Conservation (phyloP, 1,284 basidiomycete species). For the Irpex sp. region DNA sequence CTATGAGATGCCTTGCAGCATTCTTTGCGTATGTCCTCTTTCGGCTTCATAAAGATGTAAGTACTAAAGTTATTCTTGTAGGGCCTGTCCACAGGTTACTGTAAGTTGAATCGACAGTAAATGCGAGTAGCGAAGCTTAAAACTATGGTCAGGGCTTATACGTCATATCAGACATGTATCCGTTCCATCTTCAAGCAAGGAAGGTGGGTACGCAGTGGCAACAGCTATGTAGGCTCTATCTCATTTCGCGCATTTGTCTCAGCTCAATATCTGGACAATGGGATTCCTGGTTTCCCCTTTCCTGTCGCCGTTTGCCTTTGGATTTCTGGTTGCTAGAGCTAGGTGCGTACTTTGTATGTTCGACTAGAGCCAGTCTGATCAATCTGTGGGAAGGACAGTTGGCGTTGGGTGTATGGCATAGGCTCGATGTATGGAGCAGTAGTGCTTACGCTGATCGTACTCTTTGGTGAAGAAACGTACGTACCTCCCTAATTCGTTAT, state of each 20-base stretch:
- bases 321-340: conserved; percentile 61
- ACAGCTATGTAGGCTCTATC: neutral
- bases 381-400: conserved; percentile 29
- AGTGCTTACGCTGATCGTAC: conserved; percentile 54
- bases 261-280: conserved; percentile 72
- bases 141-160: conserved; percentile 50
- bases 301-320: conserved; percentile 65
- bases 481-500: no score
- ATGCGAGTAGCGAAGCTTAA: neutral
- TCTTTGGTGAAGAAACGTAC: conserved; percentile 66
- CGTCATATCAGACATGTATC: conserved; percentile 67
- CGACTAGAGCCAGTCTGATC: no score
- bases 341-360: conserved; percentile 28
- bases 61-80: conserved; percentile 20
- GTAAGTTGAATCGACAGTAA: conserved; percentile 32
- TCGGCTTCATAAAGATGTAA: neutral
- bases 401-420: conserved; percentile 73
- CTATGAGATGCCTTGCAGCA: conserved; percentile 43
- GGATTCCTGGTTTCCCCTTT: conserved; percentile 67
- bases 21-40: conserved; percentile 57
- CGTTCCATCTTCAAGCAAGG: conserved; percentile 73
- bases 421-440: conserved; percentile 56
- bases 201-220: conserved; percentile 37
- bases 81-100: conserved; percentile 66
- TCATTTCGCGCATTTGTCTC: neutral